A percentile compares a stretch with the other conserved stretches of the same genome.
These are phyloP conservation scores for Paraleonurus japonicus DNA, from an alignment of 257 asterid species.

Conservation along the genomic window DNA sequence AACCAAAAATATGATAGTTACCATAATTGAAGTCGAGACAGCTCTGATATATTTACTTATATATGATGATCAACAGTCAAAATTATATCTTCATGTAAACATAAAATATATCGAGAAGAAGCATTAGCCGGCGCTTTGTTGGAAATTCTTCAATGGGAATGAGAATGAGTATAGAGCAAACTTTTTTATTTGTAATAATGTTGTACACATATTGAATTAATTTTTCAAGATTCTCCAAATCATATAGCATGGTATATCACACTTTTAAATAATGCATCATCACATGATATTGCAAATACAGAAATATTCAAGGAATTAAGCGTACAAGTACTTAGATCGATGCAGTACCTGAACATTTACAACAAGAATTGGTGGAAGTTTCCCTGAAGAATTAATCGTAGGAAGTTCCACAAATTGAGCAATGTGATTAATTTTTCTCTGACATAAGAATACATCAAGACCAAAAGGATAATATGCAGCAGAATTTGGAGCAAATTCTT, in stretches of 20 bases:
- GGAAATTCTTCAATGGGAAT: no score
- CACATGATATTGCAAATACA: background rate
- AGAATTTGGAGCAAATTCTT: conserved; percentile 69
- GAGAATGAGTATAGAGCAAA: no score
- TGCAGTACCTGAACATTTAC: conserved; percentile 86
- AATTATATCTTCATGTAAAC: background rate
- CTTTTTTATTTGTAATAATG: background rate
- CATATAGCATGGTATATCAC: background rate
- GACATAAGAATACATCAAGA: conserved; percentile 83
- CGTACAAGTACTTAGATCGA: background rate
- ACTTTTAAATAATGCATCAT: background rate
- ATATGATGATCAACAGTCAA: background rate
- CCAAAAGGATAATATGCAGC: conserved; percentile 96
- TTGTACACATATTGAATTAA: background rate
- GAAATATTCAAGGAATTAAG: background rate
- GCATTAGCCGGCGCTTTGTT: no score
- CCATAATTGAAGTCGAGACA: background rate
- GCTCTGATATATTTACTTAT: background rate
- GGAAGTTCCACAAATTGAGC: conserved; percentile 90
- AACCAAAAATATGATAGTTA: background rate
- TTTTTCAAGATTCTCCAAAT: background rate
- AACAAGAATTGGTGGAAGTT: conserved; percentile 84
- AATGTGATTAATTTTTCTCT: conserved; percentile 74
- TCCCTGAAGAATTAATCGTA: conserved; percentile 45
- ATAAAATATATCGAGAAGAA: background rate